A percentile compares a stretch with the other conserved stretches of the same genome.
Conservation (phyloP, 805 yeast species). For the Lachancea dasiensis region DNA sequence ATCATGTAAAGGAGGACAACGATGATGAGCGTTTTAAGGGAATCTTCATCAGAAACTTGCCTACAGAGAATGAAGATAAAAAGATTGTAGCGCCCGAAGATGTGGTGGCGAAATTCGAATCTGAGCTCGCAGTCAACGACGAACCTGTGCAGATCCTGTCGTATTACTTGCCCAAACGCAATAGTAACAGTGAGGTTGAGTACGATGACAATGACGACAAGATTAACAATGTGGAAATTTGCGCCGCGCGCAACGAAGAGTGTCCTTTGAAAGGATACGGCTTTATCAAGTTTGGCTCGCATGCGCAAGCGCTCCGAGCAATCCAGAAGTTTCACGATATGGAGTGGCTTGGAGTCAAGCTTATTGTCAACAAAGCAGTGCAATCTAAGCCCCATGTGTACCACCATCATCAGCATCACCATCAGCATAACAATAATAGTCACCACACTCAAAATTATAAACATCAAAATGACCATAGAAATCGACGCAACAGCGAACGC, state of each 20-base stretch:
- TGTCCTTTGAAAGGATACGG: constrained; percentile 41
- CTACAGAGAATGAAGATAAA: constrained; percentile 35
- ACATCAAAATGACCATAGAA: constrained; percentile 4
- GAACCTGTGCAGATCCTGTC: constrained; percentile 21
- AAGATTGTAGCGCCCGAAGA: constrained; percentile 23
- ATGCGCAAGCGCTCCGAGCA: constrained; percentile 44
- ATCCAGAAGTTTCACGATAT: constrained; percentile 44
- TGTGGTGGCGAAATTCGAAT: constrained; percentile 39
- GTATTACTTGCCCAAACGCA: constrained; percentile 28
- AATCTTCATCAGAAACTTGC: constrained; percentile 49
- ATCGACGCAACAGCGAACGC: constrained; percentile 12
- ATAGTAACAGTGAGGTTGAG: constrained; percentile 14
- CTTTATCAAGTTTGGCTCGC: constrained; percentile 45
- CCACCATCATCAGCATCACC: constrained; percentile 9
- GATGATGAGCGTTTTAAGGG: constrained; percentile 45
- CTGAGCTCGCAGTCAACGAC: constrained; percentile 40
- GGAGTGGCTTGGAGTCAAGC: constrained; percentile 30
- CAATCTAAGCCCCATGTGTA: constrained; percentile 21
- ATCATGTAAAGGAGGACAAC: constrained; percentile 36
- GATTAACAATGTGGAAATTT: constrained; percentile 9
- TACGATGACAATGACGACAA: constrained; percentile 10
- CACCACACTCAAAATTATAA: constrained; percentile 8
- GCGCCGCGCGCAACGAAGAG: constrained; percentile 13
- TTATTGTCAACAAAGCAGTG: constrained; percentile 36
- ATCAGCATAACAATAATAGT: constrained; percentile 1